Conservation (phyloP, 1,284 basidiomycete species). For the Ceratobasidium sp. region DNA sequence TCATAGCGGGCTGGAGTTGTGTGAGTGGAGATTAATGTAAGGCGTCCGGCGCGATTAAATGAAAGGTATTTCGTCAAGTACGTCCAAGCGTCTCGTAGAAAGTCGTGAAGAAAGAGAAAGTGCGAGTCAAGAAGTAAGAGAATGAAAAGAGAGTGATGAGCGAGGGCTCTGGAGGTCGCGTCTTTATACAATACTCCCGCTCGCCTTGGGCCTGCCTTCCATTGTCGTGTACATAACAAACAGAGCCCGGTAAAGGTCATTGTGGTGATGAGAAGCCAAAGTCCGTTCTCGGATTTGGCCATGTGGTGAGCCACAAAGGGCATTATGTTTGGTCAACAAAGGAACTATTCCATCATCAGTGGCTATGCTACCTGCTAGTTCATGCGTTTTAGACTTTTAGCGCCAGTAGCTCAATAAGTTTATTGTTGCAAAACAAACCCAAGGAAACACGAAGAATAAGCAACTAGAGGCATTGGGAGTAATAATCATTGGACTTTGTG, state of each 20-base stretch:
- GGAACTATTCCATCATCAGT: neutral
- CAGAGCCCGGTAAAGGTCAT: neutral
- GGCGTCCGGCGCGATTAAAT: conserved; percentile 23
- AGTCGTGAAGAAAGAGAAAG: conserved; percentile 14
- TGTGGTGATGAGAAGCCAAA: conserved; percentile 12
- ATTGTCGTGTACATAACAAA: neutral
- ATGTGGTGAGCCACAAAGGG: neutral
- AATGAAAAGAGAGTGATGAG: neutral
- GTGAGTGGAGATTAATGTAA: neutral
- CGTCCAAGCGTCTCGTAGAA: conserved; percentile 28
- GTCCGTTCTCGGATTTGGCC: neutral
- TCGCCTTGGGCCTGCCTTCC: neutral
- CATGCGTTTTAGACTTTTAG: neutral
- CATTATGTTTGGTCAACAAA: too few relatives aligned
- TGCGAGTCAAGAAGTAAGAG: neutral
- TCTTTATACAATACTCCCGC: neutral
- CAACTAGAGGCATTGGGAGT: conserved; percentile 34
- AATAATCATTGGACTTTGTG: conserved; percentile 35
- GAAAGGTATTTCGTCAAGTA: conserved; percentile 10
- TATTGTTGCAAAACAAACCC: neutral
- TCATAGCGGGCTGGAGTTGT: conserved; percentile 5
- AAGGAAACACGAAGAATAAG: neutral
- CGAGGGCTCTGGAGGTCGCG: neutral
- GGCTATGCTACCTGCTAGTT: conserved; percentile 8
- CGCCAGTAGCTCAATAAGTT: neutral